Evolutionary conservation across 495 filamentous ascomycete species (phyloP), one percentile per base, ranked within the genome.

Genomic region (Penicillium steckii): DNA sequence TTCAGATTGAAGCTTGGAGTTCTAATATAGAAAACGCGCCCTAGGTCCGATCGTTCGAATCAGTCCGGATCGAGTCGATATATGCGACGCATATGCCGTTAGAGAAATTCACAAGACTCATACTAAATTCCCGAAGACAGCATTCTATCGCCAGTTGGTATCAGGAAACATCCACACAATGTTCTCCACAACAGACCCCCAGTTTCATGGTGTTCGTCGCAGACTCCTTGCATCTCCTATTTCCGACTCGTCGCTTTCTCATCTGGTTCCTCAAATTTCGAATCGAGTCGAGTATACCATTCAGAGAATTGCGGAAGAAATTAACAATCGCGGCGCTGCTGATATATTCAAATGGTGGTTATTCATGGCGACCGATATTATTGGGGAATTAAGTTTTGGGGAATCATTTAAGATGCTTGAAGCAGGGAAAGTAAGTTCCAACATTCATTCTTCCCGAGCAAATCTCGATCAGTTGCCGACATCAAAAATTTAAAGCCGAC

Each of bases 311-410:
- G 32, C 24, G 0, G 55, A 71, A 15, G 71, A 76, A 22, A 59
- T 66, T 29, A 38, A 64, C 21, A 54, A 23, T 1, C 50, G 69
- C 0, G 69, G 68, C 0, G 58, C 40, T 0, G 58, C 60, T 1
- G 81, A 85, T 61, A 62, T 85, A 1, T 71, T 72, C 45, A 77
- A 79, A 47, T 85, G 83, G 83, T 81, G 69, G 66, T 50, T 76
- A 19, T 80, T 81, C 43, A 75, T 85, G 76, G 67, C 78, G 9
- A 77, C 77, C 0, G 83, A 85, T 47, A 68, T 83, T 4, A 79
- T 83, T 33, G 73, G 73, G 1, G 70, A 82, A 17, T 60, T 85
- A 15, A 76, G 68, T 13, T 86, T 85, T 60, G 82, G 83, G 0
- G 78, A 82, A 23, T 77, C 74, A 0, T 84, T 86, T 50, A 62